Evolutionary conservation across 192 early-diverging fungal genomes (phyloP), one percentile per base, ranked within the genome.

Genomic region (Bifiguratus adelaidae): DNA sequence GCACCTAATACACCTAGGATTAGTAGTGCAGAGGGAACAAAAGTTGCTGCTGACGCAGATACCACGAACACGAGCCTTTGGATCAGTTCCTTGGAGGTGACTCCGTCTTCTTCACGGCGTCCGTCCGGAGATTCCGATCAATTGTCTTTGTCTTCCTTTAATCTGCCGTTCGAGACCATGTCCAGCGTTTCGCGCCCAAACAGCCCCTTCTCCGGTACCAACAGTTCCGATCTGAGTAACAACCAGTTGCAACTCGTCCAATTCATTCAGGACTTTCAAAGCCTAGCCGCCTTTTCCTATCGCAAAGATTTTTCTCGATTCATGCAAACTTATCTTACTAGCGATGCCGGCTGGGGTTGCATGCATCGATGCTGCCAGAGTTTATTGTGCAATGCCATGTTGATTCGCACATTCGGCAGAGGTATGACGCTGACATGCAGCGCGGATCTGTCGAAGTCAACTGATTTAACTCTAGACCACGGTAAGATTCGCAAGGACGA

Each of bases 351-450:
- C 4, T 88, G 88, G 88, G 92, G 92, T 0, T 95, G 92, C 65
- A 95, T 95, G 92, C 57, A 93, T 43, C 66, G 92, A 20, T 84
- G 84, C 18, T 86, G 91, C 0, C 92, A 95, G 60, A 88, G 85
- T 58, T 60, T 95, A 24, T 73, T 95, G 40, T 82, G 85, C 1
- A 89, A 85, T 53, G 80, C 85, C 0, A 65, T 92, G 16, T 58
- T 85, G 44, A 41, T 80, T 18, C 76, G 81, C 44, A 49, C 68
- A 16, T 62, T 92, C 55, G 88, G 89, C 5, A 58, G 88, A 60
- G 78, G 78, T 83, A 44, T 28, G 44, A 61, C n/a, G n/a, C n/a
- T n/a, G n/a, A n/a, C n/a, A n/a, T n/a, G n/a, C n/a, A n/a, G n/a
- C n/a, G n/a, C n/a, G n/a, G 46, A 8, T 7, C 52, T 74, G 25